Evolutionary conservation across 495 filamentous ascomycete genomes (phyloP).

Genomic region (Glonium stellatum): DNA sequence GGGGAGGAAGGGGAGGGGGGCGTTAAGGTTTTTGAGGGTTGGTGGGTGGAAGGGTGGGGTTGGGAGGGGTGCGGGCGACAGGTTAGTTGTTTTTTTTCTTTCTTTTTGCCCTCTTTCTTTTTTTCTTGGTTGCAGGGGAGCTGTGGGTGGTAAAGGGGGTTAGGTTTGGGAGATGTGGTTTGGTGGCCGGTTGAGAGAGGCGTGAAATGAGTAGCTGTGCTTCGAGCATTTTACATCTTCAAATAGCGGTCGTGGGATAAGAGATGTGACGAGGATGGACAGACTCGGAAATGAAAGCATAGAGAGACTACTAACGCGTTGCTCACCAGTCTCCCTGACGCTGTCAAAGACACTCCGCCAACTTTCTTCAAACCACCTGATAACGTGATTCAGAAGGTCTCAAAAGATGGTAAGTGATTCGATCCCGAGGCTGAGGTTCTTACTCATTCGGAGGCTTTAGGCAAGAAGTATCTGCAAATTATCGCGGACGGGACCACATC

Average conservation of each 20-base stretch:
- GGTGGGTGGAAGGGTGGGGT: neutral
- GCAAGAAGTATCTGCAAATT: slow-evolving; percentile 9
- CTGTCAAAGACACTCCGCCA: neutral
- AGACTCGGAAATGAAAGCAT: neutral
- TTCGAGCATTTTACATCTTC: too few relatives aligned
- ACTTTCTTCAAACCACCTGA: neutral
- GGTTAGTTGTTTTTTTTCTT: neutral
- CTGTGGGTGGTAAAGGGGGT: too few relatives aligned
- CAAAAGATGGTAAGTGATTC: neutral
- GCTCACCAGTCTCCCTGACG: neutral
- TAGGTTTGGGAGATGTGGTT: too few relatives aligned
- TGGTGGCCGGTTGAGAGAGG: too few relatives aligned
- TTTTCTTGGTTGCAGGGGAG: too few relatives aligned
- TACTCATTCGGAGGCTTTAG: neutral
- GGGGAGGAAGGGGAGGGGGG: neutral
- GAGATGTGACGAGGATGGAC: neutral
- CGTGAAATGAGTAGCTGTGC: too few relatives aligned
- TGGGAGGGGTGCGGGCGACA: neutral
- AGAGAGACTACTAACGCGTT: neutral
- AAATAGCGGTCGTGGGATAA: too few relatives aligned
- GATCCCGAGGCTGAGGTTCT: neutral
- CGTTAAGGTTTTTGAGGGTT: slow-evolving; percentile 9
- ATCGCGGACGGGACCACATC: neutral
- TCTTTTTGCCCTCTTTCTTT: neutral
- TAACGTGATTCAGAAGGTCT: slow-evolving; percentile 4